Base-by-base conservation (phyloP, 805 yeast genomes). In the Pichia thaimueangensis region DNA sequence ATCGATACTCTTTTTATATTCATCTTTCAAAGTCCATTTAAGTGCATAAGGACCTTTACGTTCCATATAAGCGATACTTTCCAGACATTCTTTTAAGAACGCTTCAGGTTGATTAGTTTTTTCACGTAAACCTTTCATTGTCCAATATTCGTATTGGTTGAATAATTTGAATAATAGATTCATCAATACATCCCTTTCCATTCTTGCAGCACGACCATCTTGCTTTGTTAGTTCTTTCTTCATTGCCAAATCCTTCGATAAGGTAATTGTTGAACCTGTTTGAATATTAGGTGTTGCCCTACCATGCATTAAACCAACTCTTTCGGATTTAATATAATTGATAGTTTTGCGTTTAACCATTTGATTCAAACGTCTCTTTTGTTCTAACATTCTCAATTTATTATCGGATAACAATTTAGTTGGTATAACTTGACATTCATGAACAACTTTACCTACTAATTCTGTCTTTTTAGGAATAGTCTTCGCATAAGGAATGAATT, bases 61-160 rank as follows among this genome's bases (percentile, higher is more conserved):
- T 54, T 86, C 89, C 57, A 93, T 72, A 25, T 77, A 74, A 1
- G 97, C 97, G 56, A 93, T 86, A 37, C 83, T 78, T 47, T 91
- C 98, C 37, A 93, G 68, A 45, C 93, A 85, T 59, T 89, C 96
- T 58, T 89, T 87, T 49, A 93, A 69, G 60, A 86, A 94, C 17
- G 82, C 82, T 60, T 93, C 98, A 2, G 98, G 98, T 69, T 93
- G 98, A 55, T 82, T 81, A 3, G 97, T 88, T 52, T 95, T 76
- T 60, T 93, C 98, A 57, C 87, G 83, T 48, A 93, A 70, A 30
- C 96, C 96, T 64, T 88, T 88, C 72, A 93, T 73, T 10, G 93
- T 80, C 98, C 98, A 93, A 63, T 89, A 93, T 59, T 91, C 97
- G 61, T 84, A 87, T 60, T 89, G 94, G 62, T 88, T 96, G 63